Evolutionary conservation across 768 basidiomycete genomes (phyloP), one percentile per base, ranked within the genome.

Genomic region (Xerocomus spinulosus): DNA sequence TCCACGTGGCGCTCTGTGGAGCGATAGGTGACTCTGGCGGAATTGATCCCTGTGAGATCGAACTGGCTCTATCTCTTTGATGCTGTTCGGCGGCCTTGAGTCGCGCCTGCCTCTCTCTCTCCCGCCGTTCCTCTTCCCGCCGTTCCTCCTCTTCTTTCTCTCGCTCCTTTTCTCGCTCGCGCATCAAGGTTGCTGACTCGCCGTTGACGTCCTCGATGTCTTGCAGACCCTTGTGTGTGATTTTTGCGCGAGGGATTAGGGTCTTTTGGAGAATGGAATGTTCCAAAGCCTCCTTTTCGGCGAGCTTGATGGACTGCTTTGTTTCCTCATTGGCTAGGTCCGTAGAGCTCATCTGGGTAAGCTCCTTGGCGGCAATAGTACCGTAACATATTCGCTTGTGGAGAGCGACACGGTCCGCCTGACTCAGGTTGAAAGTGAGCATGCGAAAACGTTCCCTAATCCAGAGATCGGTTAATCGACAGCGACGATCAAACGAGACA

Each of bases 181-280:
- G 67, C n/a, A 56, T 21, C 56, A 72, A 67, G 39, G 54, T 48
- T 21, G 47, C 44, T 17, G 67, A 66, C 54, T 81, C 79, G 13
- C 81, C 84, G 56, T 80, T 79, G 46, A 84, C 68, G 64, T 83
- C 83, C 65, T 95, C 92, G 59, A 95, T 91, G 59, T 91, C 85
- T 73, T 93, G 85, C 52, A 93, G 69, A 44, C 92, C 92, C 69
- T 95, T 95, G 73, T 93, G 92, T 23, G 92, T 95, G 51, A 92
- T 86, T 67, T 93, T 94, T 45, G 91, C 87, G 29, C 80, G 76
- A 28, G 77, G 73, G 20, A 79, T 75, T 9, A 73, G 70, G 9
- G 79, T 73, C 67, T 85, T 87, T 61, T 81, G 78, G 50, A 93
- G 70, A 56, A 94, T 93, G 8, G 90, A 90, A 65, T 92, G 83